Evolutionary conservation across 495 filamentous ascomycete species (phyloP), one percentile per base, ranked within the genome.

Genomic region (Neurospora sp.): DNA sequence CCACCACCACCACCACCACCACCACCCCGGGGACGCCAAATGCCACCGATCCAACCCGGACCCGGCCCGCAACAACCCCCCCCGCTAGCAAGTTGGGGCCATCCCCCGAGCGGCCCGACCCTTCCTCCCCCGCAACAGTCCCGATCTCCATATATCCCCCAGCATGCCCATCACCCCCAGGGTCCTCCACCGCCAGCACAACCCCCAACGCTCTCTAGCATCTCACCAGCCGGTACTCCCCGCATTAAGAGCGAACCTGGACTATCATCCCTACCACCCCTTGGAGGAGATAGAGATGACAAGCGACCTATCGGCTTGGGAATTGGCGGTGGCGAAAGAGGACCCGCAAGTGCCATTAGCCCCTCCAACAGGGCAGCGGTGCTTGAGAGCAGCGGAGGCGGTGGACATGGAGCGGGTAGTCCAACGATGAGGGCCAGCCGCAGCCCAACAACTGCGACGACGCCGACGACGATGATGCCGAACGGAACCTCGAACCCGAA

Each of bases 331-430:
- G 13, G 48, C 17, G 48, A 59, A 59, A 59, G 24, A 31, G 48
- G 54, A 0, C 54, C 54, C 4, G 54, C 54, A 34, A 66, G 54
- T 9, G 54, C 54, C 54, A 66, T 66, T 6, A 66, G 28, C 54
- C 54, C 54, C 6, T 66, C 54, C 31, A 66, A 66, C 24, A 78
- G 81, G 21, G 81, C 84, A 59, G 75, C 82, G 13, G 78, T 82
- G 8, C 70, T 82, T 9, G 80, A 79, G 38, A 84, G 79, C 70
- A 81, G 80, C 62, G 81, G 79, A 62, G 74, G 84, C 48, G 82
- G 83, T 40, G 79, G 81, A 66, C 28, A 19, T 19, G 54, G 54
- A 36, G 54, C 28, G 28, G 54, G 54, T 8, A 66, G 54, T 66
- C 54, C 54, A 15, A 66, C 54, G 15, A 34, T 66, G 54, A 31